phyloP scores from a whole-genome alignment of 192 early-diverging fungal species.

The Rhizophlyctis rosea region DNA sequence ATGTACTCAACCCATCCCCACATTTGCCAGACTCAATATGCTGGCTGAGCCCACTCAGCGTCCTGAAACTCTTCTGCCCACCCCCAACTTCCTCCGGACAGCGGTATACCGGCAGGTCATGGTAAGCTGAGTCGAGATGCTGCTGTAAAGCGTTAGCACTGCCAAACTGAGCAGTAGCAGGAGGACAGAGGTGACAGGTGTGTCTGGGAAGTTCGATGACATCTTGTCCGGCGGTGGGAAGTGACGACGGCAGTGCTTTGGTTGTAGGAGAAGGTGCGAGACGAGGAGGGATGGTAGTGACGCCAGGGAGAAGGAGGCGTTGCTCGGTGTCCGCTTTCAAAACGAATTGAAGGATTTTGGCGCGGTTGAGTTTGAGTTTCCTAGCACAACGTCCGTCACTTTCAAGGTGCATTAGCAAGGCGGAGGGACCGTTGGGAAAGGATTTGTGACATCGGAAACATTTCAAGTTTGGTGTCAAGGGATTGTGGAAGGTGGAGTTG shows the following conservation, averaged over 20 bases:
- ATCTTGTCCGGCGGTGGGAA: neutral
- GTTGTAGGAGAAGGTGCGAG: too few relatives aligned
- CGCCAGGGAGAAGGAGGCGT: too few relatives aligned
- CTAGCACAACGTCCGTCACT: conserved; percentile 3
- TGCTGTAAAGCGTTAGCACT: neutral
- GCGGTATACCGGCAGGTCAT: neutral
- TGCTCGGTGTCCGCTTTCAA: neutral
- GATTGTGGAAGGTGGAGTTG: neutral
- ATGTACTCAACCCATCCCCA: neutral
- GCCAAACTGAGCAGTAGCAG: neutral
- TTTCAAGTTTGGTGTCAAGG: neutral
- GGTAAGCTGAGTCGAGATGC: neutral
- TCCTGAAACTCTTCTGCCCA: conserved; percentile 2
- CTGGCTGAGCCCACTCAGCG: conserved; percentile 9
- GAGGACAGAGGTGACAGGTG: neutral
- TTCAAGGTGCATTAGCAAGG: conserved; percentile 8
- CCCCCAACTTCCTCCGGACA: neutral
- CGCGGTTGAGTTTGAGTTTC: neutral
- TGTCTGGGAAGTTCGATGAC: conserved; percentile 5
- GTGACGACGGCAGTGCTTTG: too few relatives aligned
- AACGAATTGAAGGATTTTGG: neutral
- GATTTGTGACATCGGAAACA: conserved; percentile 4
- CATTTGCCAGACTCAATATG: conserved; percentile 3
- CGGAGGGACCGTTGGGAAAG: conserved; percentile 7
- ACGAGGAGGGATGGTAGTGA: too few relatives aligned